These are phyloP conservation scores for Aspergillus nanangensis DNA, from an alignment of 495 filamentous ascomycete genomes.

Conservation along the genomic window DNA sequence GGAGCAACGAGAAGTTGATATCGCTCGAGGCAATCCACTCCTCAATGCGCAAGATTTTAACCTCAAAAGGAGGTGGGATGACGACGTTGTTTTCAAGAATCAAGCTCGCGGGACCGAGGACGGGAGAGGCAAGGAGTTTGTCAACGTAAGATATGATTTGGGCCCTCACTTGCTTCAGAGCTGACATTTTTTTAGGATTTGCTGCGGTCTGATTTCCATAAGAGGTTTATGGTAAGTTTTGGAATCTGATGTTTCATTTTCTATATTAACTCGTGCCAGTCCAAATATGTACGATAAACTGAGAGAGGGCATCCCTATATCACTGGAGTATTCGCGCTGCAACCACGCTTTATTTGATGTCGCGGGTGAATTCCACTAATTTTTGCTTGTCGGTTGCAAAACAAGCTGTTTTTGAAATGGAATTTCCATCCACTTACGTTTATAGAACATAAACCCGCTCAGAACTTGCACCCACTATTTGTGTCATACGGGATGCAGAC, in stretches of 20 bases:
- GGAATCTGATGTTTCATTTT: slow-evolving; percentile 4
- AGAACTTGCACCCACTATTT: too few species aligned
- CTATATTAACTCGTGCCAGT: slow-evolving; percentile 42
- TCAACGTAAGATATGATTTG: slow-evolving; percentile 80
- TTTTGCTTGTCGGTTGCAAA: too few species aligned
- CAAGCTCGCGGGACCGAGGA: slow-evolving; percentile 94
- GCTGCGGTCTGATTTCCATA: slow-evolving; percentile 93
- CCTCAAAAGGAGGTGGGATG: slow-evolving; percentile 72
- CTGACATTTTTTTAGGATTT: too few species aligned
- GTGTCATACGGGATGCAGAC: too few species aligned
- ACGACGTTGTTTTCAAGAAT: slow-evolving; percentile 99
- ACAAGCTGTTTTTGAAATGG: too few species aligned
- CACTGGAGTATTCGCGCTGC: too few species aligned
- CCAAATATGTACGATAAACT: slow-evolving; percentile 67
- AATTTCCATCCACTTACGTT: too few species aligned
- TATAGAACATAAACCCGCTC: too few species aligned
- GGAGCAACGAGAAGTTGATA: slow-evolving; percentile 78
- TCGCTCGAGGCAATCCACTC: slow-evolving; percentile 88
- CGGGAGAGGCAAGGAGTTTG: slow-evolving; percentile 91
- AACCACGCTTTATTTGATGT: too few species aligned
- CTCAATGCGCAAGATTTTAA: slow-evolving; percentile 63
- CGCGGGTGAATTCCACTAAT: too few species aligned
- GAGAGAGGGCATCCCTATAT: too few species aligned
- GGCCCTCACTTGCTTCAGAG: too few species aligned
- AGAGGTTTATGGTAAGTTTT: slow-evolving; percentile 82